Percentiles rank a stretch among this genome's conserved stretches.
Evolutionary conservation across 108 stramenopile genomes (phyloP).

Genomic region (Cyclotella sp.): DNA sequence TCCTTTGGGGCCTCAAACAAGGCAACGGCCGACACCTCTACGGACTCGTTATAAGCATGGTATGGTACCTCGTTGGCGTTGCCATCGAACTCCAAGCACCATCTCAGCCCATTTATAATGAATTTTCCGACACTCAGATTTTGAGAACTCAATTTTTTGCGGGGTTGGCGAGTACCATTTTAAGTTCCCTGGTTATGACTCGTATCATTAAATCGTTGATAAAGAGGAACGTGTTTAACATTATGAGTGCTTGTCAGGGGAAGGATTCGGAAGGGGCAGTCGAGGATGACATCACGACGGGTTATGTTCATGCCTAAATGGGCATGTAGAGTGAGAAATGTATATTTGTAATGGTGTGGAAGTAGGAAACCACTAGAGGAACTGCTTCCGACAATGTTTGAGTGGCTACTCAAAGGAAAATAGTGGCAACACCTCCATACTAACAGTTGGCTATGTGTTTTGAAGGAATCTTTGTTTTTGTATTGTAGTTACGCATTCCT

Average conservation of each 20-base stretch:
- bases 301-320: constrained; percentile 37
- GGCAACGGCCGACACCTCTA: constrained; percentile 21
- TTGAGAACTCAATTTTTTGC: constrained; percentile 33
- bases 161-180: constrained; percentile 18
- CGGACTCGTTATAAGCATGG: background rate
- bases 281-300: constrained; percentile 26
- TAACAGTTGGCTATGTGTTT: too few species aligned
- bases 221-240: constrained; percentile 28
- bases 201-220: constrained; percentile 38
- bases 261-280: constrained; percentile 6
- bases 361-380: too few species aligned
- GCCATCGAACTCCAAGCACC: constrained; percentile 37
- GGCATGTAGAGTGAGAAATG: too few species aligned
- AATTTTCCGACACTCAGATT: constrained; percentile 38
- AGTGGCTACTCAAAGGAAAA: too few species aligned
- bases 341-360: too few species aligned
- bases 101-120: constrained; percentile 42
- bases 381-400: too few species aligned
- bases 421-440: too few species aligned
- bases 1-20: constrained; percentile 14
- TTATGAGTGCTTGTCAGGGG: constrained; percentile 14
- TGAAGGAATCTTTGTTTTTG: too few species aligned
- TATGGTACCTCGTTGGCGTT: constrained; percentile 26
- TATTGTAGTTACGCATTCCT: too few species aligned
- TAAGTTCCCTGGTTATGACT: constrained; percentile 16